Base-by-base conservation (phyloP, 1,284 basidiomycete genomes). In the Entoloma clypeatum region DNA sequence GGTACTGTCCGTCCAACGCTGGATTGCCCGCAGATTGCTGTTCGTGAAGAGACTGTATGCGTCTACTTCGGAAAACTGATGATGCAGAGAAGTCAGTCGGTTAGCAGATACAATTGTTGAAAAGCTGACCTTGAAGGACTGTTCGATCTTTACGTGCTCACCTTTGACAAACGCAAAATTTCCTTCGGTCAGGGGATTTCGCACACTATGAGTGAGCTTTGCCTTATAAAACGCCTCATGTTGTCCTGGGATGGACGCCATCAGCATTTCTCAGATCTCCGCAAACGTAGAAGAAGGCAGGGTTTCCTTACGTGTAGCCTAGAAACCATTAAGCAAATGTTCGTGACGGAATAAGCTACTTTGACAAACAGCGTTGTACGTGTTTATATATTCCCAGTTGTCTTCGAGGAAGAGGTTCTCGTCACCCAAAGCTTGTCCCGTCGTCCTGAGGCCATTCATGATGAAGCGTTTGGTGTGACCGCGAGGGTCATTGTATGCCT, bases 161-260 rank as follows among this genome's bases (percentile, higher is more conserved):
- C 75, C 77, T 52, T 76, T 67, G 3, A 68, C 61, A 53, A 96
- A 84, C 4, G 66, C 54, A 27, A 79, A 59, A 2, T 65, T 59
- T 6, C 69, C 62, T 19, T 64, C 55, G 22, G 57, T 68, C n/a
- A 59, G 57, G 0, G 79, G 75, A 22, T 86, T 68, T 7, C 69
- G 60, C 18, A 93, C 59, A 0, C 61, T 69, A 49, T 96, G 89
- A 5, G 70, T 56, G 23, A 61, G 63, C 47, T 78, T 81, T 7
- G 88, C 87, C 52, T 76, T 79, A 59, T 85, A 89, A 64, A 86
- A 96, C 0, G 91, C 91, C 63, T 95, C 86, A 53, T 96, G 92
- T 30, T 79, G 75, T 43, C 89, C 92, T 90, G 33, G 39, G 36
- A 30, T 26, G 13, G 9, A 36, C 19, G 19, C 18, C 18, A 32